Evolutionary conservation across 2,329 filamentous ascomycete genomes (phyloP), one percentile per base, ranked within the genome.

Genomic region (Colletotrichum tabaci): DNA sequence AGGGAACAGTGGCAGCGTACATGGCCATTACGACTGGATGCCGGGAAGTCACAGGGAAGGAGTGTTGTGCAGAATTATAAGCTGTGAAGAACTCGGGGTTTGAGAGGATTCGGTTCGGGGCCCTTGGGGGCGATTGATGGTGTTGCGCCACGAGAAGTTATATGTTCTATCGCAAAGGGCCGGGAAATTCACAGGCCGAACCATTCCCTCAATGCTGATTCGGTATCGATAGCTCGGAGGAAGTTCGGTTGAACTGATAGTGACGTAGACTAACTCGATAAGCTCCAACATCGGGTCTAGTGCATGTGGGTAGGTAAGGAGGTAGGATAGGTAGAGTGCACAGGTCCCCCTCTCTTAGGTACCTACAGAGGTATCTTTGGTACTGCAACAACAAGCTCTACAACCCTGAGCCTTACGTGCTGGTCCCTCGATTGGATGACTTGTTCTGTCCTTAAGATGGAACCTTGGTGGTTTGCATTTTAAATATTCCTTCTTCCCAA

Each of bases 211-310:
- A 21, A 38, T 30, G 64, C 68, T 53, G 46, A 53, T 60, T 64
- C 8, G 58, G 52, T 53, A 66, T 61, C 72, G 72, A 74, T 74
- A 67, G 35, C 18, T 0, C 70, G 72, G 72, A 21, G 47, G 18
- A 70, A 64, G 8, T 9, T 13, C 72, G 72, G 72, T 53, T 38
- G 30, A 73, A 70, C 15, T 50, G 72, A 74, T 74, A 67, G 58
- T 62, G 68, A 71, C 64, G 68, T 64, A 57, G 52, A 46, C 8
- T 21, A 13, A n/a, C 5, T 21, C 38, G 65, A 68, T 68, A 67
- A 67, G 49, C 63, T 49, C 15, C 2, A n/a, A 21, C 26, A 60
- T 35, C 30, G 44, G 65, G 44, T 16, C 16, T 30, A 3, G 50
- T 23, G 47, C 35, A 23, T 66, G 58, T 44, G 23, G 8, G 56